Percentiles rank a stretch among this genome's conserved stretches.
Conservation (phyloP, 1,284 basidiomycete species). For the Filobasidium uniguttulatum region DNA sequence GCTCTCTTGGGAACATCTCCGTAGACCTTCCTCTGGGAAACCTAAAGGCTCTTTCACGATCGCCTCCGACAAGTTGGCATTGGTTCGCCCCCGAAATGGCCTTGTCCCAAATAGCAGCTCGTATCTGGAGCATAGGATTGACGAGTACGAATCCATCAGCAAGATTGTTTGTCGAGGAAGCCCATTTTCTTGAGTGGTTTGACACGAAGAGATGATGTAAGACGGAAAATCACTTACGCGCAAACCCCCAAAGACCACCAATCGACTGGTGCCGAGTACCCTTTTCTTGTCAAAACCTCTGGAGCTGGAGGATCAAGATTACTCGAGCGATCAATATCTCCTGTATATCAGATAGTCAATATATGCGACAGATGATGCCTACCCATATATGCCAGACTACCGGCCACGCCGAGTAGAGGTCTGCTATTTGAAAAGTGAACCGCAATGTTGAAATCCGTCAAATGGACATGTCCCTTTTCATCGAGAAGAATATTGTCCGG, state of each 20-base stretch:
- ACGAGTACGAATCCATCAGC: not conserved
- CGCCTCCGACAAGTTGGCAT: conserved; percentile 73
- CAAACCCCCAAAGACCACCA: conserved; percentile 95
- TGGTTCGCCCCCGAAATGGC: conserved; percentile 83
- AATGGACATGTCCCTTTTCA: conserved; percentile 78
- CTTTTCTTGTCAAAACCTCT: conserved; percentile 58
- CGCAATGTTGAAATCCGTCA: conserved; percentile 97
- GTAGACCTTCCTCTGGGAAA: conserved; percentile 36
- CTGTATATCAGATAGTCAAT: not conserved
- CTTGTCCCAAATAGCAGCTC: conserved; percentile 82
- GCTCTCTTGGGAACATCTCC: conserved; percentile 30
- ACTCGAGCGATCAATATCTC: not conserved
- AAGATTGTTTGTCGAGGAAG: no score
- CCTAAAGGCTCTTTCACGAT: conserved; percentile 47
- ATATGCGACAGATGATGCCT: not conserved
- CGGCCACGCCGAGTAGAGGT: conserved; percentile 78
- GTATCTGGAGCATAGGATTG: conserved; percentile 38
- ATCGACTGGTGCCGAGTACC: conserved; percentile 78
- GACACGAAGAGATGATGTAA: no score
- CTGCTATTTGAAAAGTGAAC: conserved; percentile 79
- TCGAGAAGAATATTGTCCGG: conserved; percentile 95
- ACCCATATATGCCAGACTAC: conserved; percentile 96
- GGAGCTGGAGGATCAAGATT: conserved; percentile 45
- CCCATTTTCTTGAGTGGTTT: conserved; percentile 3
- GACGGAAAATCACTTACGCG: conserved; percentile 37